These are phyloP conservation scores for Thozetella sp. DNA, from an alignment of 495 filamentous ascomycete species.

Conservation along the genomic window DNA sequence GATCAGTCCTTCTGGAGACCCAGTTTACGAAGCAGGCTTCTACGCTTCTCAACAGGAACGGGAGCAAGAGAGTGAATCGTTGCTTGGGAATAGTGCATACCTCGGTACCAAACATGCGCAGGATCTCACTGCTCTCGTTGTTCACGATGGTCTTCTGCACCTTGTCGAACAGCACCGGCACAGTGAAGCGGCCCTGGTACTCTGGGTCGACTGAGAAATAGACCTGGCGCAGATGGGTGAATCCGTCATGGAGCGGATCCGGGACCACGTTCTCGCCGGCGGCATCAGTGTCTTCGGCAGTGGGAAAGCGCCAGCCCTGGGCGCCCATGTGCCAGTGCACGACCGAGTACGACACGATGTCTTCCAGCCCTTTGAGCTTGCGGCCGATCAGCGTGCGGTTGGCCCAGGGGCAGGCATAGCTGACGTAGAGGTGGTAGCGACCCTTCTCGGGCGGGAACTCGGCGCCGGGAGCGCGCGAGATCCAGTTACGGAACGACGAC, in stretches of 20 bases:
- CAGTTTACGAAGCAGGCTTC: background rate
- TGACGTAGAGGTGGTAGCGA: conserved; percentile 80
- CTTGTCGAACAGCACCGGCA: conserved; percentile 79
- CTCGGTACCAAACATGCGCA: conserved; percentile 67
- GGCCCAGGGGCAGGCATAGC: conserved; percentile 81
- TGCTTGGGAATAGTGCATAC: background rate
- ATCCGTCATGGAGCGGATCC: conserved; percentile 66
- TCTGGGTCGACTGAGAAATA: conserved; percentile 70
- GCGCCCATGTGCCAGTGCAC: conserved; percentile 69
- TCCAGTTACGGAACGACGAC: conserved; percentile 71
- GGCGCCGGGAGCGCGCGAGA: conserved; percentile 59
- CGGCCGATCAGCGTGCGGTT: conserved; percentile 75
- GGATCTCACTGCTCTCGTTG: conserved; percentile 86
- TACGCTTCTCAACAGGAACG: background rate
- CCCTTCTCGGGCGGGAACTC: conserved; percentile 73
- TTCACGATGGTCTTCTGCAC: conserved; percentile 73
- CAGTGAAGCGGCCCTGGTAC: conserved; percentile 77
- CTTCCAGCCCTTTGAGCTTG: conserved; percentile 77
- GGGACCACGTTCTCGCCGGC: conserved; percentile 45
- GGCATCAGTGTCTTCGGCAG: conserved; percentile 58
- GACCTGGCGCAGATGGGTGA: conserved; percentile 63
- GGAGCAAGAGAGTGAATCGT: background rate
- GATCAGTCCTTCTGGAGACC: background rate
- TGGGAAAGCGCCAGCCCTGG: conserved; percentile 79
- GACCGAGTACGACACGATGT: conserved; percentile 67